Percentiles rank a stretch among this genome's conserved stretches.
Conservation (phyloP, 2,329 filamentous ascomycete species). For the Verticillium longisporum region DNA sequence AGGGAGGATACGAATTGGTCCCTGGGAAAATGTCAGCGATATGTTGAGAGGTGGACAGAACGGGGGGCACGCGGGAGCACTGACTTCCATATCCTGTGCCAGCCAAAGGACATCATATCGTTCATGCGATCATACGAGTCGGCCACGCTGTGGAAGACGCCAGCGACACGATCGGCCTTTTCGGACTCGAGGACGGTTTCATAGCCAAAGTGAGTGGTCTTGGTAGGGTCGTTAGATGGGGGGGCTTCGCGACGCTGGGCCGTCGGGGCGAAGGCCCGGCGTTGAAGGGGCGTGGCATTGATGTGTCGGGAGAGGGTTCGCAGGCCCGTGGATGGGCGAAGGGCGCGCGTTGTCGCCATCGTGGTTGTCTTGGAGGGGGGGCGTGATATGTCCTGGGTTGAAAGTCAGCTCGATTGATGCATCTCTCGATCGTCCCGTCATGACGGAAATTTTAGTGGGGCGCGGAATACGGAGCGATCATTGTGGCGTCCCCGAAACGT, state of each 20-base stretch:
- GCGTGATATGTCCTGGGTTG: neutral
- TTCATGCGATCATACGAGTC: slow-evolving; percentile 97
- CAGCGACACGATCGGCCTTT: slow-evolving; percentile 67
- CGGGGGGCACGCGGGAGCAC: slow-evolving; percentile 16
- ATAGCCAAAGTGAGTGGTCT: slow-evolving; percentile 85
- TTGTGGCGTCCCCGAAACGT: neutral
- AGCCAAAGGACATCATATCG: slow-evolving; percentile 96
- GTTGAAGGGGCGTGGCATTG: neutral
- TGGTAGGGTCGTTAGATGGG: slow-evolving; percentile 20
- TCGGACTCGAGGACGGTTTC: slow-evolving; percentile 74
- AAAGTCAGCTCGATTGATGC: neutral
- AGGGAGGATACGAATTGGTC: slow-evolving; percentile 91
- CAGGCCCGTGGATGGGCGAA: neutral
- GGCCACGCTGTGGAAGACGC: slow-evolving; percentile 92
- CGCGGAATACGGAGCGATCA: neutral
- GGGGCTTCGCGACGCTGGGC: neutral
- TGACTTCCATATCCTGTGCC: slow-evolving; percentile 89
- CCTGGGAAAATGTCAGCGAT: slow-evolving; percentile 22
- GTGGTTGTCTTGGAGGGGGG: neutral
- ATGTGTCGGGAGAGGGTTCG: neutral
- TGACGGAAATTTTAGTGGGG: neutral
- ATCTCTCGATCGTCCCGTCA: neutral
- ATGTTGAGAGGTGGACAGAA: neutral
- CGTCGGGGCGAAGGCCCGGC: neutral
- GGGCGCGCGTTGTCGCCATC: neutral